phyloP scores from a whole-genome alignment of 139 green algal species.

The Mesotaenium endlicherianum region DNA sequence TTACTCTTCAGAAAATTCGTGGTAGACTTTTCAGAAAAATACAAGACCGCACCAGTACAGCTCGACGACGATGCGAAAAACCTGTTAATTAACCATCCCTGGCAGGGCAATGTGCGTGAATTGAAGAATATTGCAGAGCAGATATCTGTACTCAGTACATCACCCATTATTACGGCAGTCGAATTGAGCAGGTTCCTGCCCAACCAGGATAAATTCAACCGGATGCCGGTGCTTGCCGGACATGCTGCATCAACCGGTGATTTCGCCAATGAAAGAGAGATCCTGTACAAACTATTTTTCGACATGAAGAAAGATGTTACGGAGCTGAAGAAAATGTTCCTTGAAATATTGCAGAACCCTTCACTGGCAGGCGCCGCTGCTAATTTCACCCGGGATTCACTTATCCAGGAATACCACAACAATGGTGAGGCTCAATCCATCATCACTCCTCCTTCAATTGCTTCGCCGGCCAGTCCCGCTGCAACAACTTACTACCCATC shows the following conservation, averaged over 20 bases:
- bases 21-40: neutral
- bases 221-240: no score
- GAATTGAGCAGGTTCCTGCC: neutral
- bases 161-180: neutral
- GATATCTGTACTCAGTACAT: no score
- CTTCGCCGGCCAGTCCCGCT: no score
- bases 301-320: neutral
- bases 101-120: neutral
- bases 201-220: neutral
- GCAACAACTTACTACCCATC: no score
- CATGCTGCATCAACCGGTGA: no score
- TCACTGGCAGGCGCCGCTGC: neutral
- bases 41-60: neutral
- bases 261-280: neutral
- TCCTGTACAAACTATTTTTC: neutral
- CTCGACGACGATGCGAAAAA: neutral
- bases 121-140: neutral
- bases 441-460: neutral
- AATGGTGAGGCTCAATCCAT: neutral
- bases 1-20: neutral
- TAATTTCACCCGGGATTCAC: neutral
- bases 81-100: neutral
- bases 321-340: neutral
- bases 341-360: neutral
- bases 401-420: neutral